Base-by-base conservation (phyloP, 1,284 basidiomycete genomes). In the Cutaneotrichosporon cutaneum region DNA sequence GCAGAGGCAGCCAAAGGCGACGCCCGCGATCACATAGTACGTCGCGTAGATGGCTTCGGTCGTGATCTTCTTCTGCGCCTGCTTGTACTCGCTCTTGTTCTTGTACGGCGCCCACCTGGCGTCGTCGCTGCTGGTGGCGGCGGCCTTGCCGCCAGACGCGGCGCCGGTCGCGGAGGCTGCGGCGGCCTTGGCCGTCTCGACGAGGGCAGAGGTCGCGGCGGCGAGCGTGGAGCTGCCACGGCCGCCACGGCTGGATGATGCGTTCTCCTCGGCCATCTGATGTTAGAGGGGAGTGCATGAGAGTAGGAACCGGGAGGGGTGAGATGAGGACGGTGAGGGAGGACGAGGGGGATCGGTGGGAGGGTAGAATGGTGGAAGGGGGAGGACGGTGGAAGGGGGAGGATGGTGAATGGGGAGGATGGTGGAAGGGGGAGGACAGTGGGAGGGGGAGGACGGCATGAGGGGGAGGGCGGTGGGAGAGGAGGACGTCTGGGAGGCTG, bases 11-110 rank as follows among this genome's bases (percentile, higher is more conserved):
- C 54, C 56, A n/a, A 35, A 30, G 18, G 62, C 53, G 16, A 65
- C 56, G n/a, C 61, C 64, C 16, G 61, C 52, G 24, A 48, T 53
- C 10, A 65, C 54, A 30, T 55, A 65, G 61, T 61, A 65, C 30
- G 24, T 52, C 8, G 45, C n/a, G 54, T 33, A 58, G 30, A 53
- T 51, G 44, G 57, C 60, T 8, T 44, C 33, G n/a, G 56, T 9
- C 24, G 52, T 63, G 33, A 48, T 26, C 21, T 39, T 42, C 26
- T 48, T 54, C 54, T 48, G 54, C 4, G 50, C 39, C 3, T 39
- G 44, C 44, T 62, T 62, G 48, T 52, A 42, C 26, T 30, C 35
- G 5, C 14, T 14, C 56, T 60, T 57, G 42, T 35, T 47, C 24
- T 35, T n/a, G 48, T 32, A 50, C 14, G 45, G 32, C 6, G 45